Percentiles rank a stretch among this genome's conserved stretches.
phyloP scores from a whole-genome alignment of 371 early-diverging fungal genomes.

The Blakeslea trispora region DNA sequence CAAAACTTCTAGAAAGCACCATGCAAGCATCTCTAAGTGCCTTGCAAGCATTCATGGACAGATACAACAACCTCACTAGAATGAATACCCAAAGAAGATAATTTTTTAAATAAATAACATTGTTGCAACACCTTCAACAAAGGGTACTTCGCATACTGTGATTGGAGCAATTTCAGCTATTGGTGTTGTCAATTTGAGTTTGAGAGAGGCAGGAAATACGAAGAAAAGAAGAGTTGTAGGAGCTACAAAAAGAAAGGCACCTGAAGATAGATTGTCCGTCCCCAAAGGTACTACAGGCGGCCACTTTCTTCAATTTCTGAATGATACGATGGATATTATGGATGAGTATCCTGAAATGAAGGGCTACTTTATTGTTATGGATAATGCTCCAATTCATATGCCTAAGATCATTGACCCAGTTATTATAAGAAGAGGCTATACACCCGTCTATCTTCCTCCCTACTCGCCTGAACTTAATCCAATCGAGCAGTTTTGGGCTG shows the following conservation, averaged over 20 bases:
- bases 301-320: too few species aligned
- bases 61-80: too few species aligned
- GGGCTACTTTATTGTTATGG: too few species aligned
- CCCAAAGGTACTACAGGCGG: slow-evolving; percentile 3
- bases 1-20: too few species aligned
- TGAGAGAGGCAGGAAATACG: slow-evolving; percentile 1
- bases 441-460: not conserved
- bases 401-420: not conserved
- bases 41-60: too few species aligned
- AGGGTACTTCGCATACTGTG: slow-evolving; percentile 7
- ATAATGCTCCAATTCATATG: not conserved
- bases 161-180: slow-evolving; percentile 14
- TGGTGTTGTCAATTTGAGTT: slow-evolving; percentile 5
- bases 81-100: too few species aligned
- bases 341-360: too few species aligned
- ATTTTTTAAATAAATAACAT: not conserved
- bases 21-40: too few species aligned
- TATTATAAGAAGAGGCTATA: slow-evolving; percentile 8
- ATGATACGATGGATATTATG: too few species aligned
- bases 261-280: slow-evolving; percentile 7
- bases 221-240: slow-evolving; percentile 10
- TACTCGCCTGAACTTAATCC: slow-evolving; percentile 3
- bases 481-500: slow-evolving; percentile 11
- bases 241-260: slow-evolving; percentile 12
- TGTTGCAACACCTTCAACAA: slow-evolving; percentile 3